Base-by-base conservation (phyloP, 2,329 filamentous ascomycete species). In the Trichophyton mentagrophytes region DNA sequence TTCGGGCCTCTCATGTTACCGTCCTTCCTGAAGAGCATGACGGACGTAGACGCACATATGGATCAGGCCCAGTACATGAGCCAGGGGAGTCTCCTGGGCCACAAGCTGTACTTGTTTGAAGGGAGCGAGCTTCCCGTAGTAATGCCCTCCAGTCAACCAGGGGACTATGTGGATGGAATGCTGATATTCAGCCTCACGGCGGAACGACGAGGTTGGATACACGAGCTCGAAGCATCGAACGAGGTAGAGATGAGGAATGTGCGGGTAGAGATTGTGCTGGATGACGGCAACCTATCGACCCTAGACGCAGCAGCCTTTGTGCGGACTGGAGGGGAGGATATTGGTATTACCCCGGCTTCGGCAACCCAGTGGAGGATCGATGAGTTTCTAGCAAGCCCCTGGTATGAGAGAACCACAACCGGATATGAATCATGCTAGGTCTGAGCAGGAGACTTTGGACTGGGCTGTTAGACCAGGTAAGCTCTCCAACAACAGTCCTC, bases 1-100 rank as follows among this genome's bases (percentile, higher is more conserved):
- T 69, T 69, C 62, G 67, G 67, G 3, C 61, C 62, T 3, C 62
- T 70, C 17, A 70, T 70, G 70, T 65, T 72, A 6, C 71, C 71
- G 7, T 68, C 67, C 0, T 65, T 68, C 8, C 64, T 73, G 5
- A 71, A 70, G 42, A 67, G 68, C 53, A 63, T 66, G 55, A 65
- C 67, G 30, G 62, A 65, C n/a, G 40, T 65, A 7, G 47, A 63
- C n/a, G 64, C 67, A 55, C 11, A 30, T n/a, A 36, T 60, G 36
- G 57, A 66, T 20, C 65, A 71, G 42, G 58, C 63, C 20, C 55
- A 47, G 27, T 58, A 64, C 57, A 71, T 73, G 69, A 69, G 65
- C 4, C 66, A 64, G 11, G 70, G 68, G 20, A 69, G 62, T 5
- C 61, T 72, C 15, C 59, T 61, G 11, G 65, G 65, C 3, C 68